Conservation (phyloP, 2,329 filamentous ascomycete species). For the Beauveria scarabaeidicola region DNA sequence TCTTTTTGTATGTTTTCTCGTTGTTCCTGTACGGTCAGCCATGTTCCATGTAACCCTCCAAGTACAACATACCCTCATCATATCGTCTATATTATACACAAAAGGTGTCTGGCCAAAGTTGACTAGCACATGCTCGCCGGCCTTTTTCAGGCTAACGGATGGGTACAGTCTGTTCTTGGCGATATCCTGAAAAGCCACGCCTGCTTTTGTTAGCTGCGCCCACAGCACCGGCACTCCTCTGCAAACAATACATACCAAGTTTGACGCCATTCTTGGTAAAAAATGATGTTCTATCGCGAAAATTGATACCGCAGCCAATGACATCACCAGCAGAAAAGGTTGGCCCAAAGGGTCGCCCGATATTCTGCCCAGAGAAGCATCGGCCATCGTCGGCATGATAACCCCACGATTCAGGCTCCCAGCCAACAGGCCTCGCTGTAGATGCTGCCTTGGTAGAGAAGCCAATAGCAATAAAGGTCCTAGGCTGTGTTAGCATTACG, state of each 20-base stretch:
- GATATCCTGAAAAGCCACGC: slow-evolving; percentile 61
- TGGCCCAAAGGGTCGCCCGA: slow-evolving; percentile 49
- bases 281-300: slow-evolving; percentile 54
- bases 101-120: slow-evolving; percentile 72
- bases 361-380: slow-evolving; percentile 47
- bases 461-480: slow-evolving; percentile 54
- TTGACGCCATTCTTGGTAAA: slow-evolving; percentile 58
- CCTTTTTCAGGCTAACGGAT: slow-evolving; percentile 55
- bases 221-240: not conserved
- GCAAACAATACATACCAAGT: slow-evolving; percentile 35
- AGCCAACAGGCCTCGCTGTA: slow-evolving; percentile 51
- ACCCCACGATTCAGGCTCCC: slow-evolving; percentile 60
- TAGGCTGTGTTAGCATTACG: slow-evolving; percentile 19
- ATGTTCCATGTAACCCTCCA: not conserved
- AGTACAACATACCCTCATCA: slow-evolving; percentile 58
- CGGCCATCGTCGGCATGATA: slow-evolving; percentile 63
- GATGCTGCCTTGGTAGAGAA: slow-evolving; percentile 48
- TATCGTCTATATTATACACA: slow-evolving; percentile 80
- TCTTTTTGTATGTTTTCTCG: slow-evolving; percentile 49
- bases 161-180: slow-evolving; percentile 57
- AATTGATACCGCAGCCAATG: slow-evolving; percentile 60
- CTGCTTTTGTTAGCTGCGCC: slow-evolving; percentile 31
- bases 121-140: slow-evolving; percentile 51
- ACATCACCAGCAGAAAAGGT: slow-evolving; percentile 48
- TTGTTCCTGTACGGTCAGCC: slow-evolving; percentile 41